Evolutionary conservation across 2,329 filamentous ascomycete species (phyloP), one percentile per base, ranked within the genome.

Genomic region (Colletotrichum sp.): DNA sequence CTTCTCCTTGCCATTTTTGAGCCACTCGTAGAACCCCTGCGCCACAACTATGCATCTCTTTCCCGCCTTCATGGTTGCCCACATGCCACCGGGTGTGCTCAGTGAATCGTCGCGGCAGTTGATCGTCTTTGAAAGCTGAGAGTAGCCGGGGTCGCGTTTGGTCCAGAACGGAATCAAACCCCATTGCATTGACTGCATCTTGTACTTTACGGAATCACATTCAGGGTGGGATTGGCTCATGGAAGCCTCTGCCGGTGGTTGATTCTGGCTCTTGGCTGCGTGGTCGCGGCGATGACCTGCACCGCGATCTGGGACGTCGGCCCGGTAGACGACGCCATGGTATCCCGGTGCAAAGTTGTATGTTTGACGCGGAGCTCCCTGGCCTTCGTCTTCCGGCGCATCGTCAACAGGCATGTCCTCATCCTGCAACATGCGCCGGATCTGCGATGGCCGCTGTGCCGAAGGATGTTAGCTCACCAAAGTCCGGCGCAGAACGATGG

Each of bases 1-100:
- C 85, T 95, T 98, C 70, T 97, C 94, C 79, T 94, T 96, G 70
- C 80, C 93, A 80, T 93, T 95, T 84, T 96, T 96, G 76, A 98
- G 87, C 97, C 97, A 99, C 85, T 99, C 97, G 81, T 95, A 99
- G 85, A 99, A 99, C 2, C 97, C 97, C 84, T 98, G 94, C 12
- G 95, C 96, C 8, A 98, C 83, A 12, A 99, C 92, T 26, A 99
- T 89, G 83, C 97, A 99, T 34, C 97, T 90, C 86, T 98, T 98
- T 79, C 90, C 92, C 77, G 93, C 92, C 86, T 98, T 98, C 94
- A 99, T 98, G 1, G 91, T 92, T 57, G 91, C 94, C 97, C 97
- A 99, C 93, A 99, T 95, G 13, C 96, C 96, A 7, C 93, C 91
- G 10, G 94, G 90, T 12, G 93, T 91, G 8, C 91, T 88, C 24